These are phyloP conservation scores for Rhodosporidiobolus odoratus DNA, from an alignment of 768 basidiomycete genomes.

Conservation along the genomic window DNA sequence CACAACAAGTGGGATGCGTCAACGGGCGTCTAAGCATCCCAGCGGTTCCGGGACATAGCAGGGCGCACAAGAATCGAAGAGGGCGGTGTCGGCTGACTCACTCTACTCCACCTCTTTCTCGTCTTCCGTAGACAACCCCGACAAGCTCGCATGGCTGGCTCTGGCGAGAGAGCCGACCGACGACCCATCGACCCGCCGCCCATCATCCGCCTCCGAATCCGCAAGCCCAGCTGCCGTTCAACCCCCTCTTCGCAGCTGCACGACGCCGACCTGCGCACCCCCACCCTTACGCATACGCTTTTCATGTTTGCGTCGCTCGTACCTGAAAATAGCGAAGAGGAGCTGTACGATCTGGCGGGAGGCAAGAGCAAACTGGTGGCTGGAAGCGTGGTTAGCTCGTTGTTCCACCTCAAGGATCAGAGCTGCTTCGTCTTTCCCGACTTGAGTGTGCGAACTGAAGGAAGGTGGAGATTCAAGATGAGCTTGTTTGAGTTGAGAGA, in stretches of 20 bases:
- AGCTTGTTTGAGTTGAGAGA: constrained; percentile 84
- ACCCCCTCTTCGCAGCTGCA: neutral
- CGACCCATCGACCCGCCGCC: constrained; percentile 94
- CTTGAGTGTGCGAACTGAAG: constrained; percentile 84
- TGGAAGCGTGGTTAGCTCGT: constrained; percentile 78
- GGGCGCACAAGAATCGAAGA: too few relatives aligned
- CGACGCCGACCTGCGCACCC: constrained; percentile 26
- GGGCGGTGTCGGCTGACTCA: too few relatives aligned
- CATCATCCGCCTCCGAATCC: constrained; percentile 85
- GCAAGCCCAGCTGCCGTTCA: neutral
- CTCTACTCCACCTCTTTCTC: neutral
- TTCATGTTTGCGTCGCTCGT: constrained; percentile 36
- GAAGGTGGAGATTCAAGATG: constrained; percentile 73
- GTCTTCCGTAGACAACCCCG: constrained; percentile 14
- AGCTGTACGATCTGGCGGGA: constrained; percentile 16
- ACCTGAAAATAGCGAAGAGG: constrained; percentile 28
- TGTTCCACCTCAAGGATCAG: constrained; percentile 83
- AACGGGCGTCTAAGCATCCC: too few relatives aligned
- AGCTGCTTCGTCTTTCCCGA: constrained; percentile 89
- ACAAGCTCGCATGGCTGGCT: constrained; percentile 22
- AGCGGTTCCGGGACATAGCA: too few relatives aligned
- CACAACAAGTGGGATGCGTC: too few relatives aligned
- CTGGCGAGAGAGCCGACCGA: constrained; percentile 64
- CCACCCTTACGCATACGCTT: constrained; percentile 35
- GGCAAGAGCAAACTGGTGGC: constrained; percentile 71